These are phyloP conservation scores for Chrysoporthe cubensis DNA, from an alignment of 2,329 filamentous ascomycete species.

Conservation along the genomic window DNA sequence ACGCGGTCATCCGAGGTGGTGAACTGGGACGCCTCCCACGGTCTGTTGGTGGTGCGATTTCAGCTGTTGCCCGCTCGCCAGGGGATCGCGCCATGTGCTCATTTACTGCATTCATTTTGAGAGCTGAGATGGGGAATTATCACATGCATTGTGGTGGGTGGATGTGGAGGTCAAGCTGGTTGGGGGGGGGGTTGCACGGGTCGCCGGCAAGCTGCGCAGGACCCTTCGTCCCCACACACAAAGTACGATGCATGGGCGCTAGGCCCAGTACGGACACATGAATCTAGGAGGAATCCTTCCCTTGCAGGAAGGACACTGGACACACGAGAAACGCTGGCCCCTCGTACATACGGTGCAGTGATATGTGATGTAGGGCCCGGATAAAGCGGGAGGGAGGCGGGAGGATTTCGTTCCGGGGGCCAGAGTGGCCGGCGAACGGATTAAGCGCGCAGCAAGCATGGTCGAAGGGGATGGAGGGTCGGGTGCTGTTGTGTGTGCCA, in stretches of 20 bases:
- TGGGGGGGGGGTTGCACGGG: no score
- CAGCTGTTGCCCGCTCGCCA: neutral
- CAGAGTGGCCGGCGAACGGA: neutral
- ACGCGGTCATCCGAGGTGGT: constrained; percentile 74
- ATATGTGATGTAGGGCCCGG: neutral
- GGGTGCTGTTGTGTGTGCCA: neutral
- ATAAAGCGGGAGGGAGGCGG: neutral
- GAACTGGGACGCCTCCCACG: constrained; percentile 50
- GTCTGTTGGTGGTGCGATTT: constrained; percentile 3
- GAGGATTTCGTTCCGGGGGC: neutral
- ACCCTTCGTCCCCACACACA: neutral
- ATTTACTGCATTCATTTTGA: no score
- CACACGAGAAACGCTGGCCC: neutral
- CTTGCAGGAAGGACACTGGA: neutral
- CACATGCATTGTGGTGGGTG: no score
- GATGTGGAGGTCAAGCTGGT: no score
- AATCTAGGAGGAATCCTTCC: neutral
- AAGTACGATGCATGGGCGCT: constrained; percentile 6
- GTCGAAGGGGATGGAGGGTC: neutral
- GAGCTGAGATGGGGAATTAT: neutral
- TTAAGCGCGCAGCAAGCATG: neutral
- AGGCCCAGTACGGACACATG: neutral
- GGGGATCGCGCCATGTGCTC: neutral
- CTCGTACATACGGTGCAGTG: neutral
- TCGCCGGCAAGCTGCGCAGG: neutral